phyloP scores from a whole-genome alignment of 441 rosid species.

The Adansonia grandidieri region DNA sequence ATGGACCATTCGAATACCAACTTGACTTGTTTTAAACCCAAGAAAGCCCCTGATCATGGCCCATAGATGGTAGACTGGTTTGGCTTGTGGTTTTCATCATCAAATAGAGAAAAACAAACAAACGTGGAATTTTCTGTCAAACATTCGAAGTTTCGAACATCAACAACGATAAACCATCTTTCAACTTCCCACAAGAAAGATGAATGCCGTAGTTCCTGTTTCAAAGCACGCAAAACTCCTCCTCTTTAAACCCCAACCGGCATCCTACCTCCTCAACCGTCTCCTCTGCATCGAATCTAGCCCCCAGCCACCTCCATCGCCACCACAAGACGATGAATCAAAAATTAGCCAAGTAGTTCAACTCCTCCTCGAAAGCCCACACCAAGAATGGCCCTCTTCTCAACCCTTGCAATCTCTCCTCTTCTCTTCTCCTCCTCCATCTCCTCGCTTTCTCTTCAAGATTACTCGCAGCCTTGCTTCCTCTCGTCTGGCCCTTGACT shows the following conservation, averaged over 20 bases:
- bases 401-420: conserved; percentile 46
- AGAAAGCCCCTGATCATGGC: too few relatives aligned
- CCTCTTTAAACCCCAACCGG: conserved; percentile 23
- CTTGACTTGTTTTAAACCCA: too few relatives aligned
- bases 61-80: too few relatives aligned
- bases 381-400: conserved; percentile 53
- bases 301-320: conserved; percentile 15
- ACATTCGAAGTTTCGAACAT: not conserved
- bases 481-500: conserved; percentile 53
- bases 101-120: not conserved
- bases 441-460: conserved; percentile 45
- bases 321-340: conserved; percentile 31
- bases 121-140: not conserved
- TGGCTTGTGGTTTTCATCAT: not conserved
- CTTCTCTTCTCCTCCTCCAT: conserved; percentile 41
- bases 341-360: conserved; percentile 40
- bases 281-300: conserved; percentile 33
- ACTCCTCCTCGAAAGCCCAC: conserved; percentile 51
- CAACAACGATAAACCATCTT: not conserved
- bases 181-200: not conserved
- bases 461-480: conserved; percentile 61
- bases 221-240: conserved; percentile 26
- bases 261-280: conserved; percentile 27
- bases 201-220: not conserved
- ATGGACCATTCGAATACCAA: too few relatives aligned